Evolutionary conservation across 495 filamentous ascomycete species (phyloP).

Genomic region (Daldinia concentrica): DNA sequence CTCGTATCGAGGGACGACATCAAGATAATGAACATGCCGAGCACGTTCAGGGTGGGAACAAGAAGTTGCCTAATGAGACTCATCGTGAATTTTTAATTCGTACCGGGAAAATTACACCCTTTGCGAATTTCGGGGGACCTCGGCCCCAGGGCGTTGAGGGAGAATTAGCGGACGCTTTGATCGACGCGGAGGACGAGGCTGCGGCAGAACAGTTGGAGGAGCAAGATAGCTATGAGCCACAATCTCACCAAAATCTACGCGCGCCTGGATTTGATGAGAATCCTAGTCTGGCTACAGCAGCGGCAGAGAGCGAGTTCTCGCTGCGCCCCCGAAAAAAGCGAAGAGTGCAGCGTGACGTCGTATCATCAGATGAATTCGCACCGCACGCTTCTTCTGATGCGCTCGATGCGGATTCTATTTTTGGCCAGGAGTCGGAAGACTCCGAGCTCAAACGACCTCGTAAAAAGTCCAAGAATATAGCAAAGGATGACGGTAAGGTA

Average conservation of each 20-base stretch:
- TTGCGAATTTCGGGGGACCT: slow-evolving; percentile 73
- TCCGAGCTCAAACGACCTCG: slow-evolving; percentile 46
- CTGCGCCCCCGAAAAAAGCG: slow-evolving; percentile 61
- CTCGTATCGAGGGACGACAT: slow-evolving; percentile 78
- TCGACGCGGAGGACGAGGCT: slow-evolving; percentile 74
- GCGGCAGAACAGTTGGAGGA: slow-evolving; percentile 63
- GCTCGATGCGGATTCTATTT: slow-evolving; percentile 43
- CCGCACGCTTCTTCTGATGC: slow-evolving; percentile 48
- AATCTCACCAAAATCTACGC: slow-evolving; percentile 83
- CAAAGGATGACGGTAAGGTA: slow-evolving; percentile 62
- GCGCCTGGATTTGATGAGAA: slow-evolving; percentile 78
- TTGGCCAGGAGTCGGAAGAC: slow-evolving; percentile 51
- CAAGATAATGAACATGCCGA: slow-evolving; percentile 57
- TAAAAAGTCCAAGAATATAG: slow-evolving; percentile 52
- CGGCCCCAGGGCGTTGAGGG: slow-evolving; percentile 64
- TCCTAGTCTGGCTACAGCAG: slow-evolving; percentile 39
- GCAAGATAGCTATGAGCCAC: slow-evolving; percentile 62
- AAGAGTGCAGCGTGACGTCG: slow-evolving; percentile 44
- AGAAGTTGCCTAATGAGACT: slow-evolving; percentile 76
- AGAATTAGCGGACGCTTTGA: slow-evolving; percentile 73
- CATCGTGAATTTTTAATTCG: slow-evolving; percentile 90
- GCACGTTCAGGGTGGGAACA: slow-evolving; percentile 47
- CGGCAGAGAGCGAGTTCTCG: slow-evolving; percentile 59
- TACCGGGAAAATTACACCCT: slow-evolving; percentile 97
- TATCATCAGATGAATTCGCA: slow-evolving; percentile 57